Percentiles rank a stretch among this genome's conserved stretches.
These are phyloP conservation scores for Pestalotiopsis fici DNA, from an alignment of 2,329 filamentous ascomycete genomes.

Conservation along the genomic window DNA sequence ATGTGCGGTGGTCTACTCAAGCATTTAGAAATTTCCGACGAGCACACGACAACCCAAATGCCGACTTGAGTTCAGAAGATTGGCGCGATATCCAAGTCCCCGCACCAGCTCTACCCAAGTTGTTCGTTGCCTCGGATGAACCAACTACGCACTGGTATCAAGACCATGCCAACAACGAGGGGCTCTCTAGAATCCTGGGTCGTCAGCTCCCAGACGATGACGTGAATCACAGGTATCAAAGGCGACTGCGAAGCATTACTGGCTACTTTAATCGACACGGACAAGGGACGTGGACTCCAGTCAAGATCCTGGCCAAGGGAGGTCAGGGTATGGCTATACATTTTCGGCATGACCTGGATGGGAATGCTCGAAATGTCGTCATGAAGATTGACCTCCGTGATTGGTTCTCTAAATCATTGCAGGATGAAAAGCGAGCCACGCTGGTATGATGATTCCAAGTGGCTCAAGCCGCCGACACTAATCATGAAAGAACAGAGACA, in stretches of 20 bases:
- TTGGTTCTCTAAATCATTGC: background rate
- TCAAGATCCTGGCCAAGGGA: background rate
- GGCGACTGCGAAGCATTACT: background rate
- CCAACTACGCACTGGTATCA: too few relatives aligned
- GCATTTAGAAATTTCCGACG: too few relatives aligned
- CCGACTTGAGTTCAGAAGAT: too few relatives aligned
- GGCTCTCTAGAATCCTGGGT: too few relatives aligned
- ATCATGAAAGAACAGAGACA: background rate
- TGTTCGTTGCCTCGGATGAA: too few relatives aligned
- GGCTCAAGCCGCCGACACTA: background rate
- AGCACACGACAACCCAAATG: too few relatives aligned
- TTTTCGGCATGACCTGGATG: background rate
- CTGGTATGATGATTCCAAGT: background rate
- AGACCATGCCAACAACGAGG: too few relatives aligned
- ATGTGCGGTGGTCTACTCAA: too few relatives aligned
- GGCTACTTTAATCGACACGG: background rate
- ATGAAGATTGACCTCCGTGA: background rate
- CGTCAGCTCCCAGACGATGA: too few relatives aligned
- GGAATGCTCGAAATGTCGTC: background rate
- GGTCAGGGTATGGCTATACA: background rate
- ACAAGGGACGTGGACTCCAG: background rate
- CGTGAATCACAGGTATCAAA: background rate
- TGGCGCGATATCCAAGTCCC: too few relatives aligned
- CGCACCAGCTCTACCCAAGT: too few relatives aligned
- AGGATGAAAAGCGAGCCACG: background rate